Conservation (phyloP, 306 rosid genomes). For the Dalbergia cultrata region DNA sequence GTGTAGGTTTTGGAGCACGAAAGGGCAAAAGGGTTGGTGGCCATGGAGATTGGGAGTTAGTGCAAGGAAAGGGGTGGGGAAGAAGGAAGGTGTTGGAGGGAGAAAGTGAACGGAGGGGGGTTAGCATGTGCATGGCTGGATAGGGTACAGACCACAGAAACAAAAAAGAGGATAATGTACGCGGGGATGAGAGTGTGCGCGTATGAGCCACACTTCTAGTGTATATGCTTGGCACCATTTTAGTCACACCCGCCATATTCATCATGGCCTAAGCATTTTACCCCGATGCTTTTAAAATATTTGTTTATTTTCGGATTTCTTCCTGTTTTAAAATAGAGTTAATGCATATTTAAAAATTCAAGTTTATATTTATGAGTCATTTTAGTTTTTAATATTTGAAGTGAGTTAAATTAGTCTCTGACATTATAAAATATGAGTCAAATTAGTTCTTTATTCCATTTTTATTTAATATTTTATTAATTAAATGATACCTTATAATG, state of each 20-base stretch:
- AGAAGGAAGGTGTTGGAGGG: neutral
- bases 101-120: slow-evolving; percentile 2
- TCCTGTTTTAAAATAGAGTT: too few species aligned
- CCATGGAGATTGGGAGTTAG: slow-evolving; percentile 50
- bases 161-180: slow-evolving; percentile 34
- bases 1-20: slow-evolving; percentile 44
- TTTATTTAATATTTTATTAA: too few species aligned
- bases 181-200: neutral
- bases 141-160: slow-evolving; percentile 36
- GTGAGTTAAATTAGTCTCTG: too few species aligned
- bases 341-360: too few species aligned
- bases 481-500: too few species aligned
- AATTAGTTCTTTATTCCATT: too few species aligned
- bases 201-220: slow-evolving; percentile 41
- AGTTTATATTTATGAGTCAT: too few species aligned
- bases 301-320: too few species aligned
- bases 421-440: too few species aligned
- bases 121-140: neutral
- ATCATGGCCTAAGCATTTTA: too few species aligned
- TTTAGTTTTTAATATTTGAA: too few species aligned
- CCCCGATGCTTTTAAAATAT: too few species aligned
- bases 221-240: neutral
- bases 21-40: slow-evolving; percentile 54
- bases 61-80: neutral
- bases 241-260: neutral